Percentiles rank a stretch among this genome's conserved stretches.
phyloP scores from a whole-genome alignment of 148 eudicot species.

The Fallopia convolvulus region DNA sequence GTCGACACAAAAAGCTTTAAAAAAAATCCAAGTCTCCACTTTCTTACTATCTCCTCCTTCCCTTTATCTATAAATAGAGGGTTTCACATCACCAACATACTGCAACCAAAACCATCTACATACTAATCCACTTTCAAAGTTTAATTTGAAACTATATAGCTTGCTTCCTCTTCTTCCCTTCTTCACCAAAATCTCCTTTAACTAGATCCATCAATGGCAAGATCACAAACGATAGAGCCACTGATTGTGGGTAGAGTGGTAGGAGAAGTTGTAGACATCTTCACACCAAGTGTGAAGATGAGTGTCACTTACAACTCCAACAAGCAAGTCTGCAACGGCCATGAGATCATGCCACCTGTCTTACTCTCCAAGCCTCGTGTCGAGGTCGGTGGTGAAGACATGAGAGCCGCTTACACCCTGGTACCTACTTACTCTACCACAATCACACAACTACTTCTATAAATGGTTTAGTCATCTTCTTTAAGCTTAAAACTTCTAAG shows the following conservation, averaged over 20 bases:
- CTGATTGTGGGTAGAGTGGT: constrained; percentile 62
- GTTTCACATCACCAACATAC: background rate
- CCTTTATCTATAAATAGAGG: background rate
- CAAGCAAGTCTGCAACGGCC: constrained; percentile 70
- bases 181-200: no score
- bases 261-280: constrained; percentile 81
- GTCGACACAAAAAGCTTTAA: background rate
- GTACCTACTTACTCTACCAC: constrained; percentile 23
- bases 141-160: background rate
- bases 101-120: background rate
- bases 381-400: constrained; percentile 82
- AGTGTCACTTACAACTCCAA: constrained; percentile 55
- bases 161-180: background rate
- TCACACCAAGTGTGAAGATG: constrained; percentile 64
- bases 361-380: constrained; percentile 59
- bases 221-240: constrained; percentile 42
- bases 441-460: no score
- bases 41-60: background rate
- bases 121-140: background rate
- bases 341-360: constrained; percentile 75
- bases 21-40: background rate
- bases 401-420: constrained; percentile 72
- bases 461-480: background rate
- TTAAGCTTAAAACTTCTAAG: background rate
- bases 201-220: constrained; percentile 35